These are phyloP conservation scores for Acanthamoeba healyi DNA, from an alignment of 208 protist genomes.

Conservation along the genomic window DNA sequence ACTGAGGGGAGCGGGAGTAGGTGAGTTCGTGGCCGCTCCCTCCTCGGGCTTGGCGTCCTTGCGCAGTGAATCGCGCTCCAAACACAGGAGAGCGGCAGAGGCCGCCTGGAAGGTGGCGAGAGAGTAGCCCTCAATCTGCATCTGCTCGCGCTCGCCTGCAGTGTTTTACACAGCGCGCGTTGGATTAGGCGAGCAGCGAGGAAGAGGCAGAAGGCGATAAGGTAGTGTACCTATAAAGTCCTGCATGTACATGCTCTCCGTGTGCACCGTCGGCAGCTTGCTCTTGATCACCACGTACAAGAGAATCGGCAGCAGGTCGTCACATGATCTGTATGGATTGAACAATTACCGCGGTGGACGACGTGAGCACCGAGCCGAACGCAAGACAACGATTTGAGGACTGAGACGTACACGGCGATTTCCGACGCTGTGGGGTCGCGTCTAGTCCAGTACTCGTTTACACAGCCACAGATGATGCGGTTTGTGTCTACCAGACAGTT, in stretches of 20 bases:
- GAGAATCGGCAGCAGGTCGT: conserved; percentile 57
- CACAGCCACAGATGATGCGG: conserved; percentile 50
- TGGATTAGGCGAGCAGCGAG: background rate
- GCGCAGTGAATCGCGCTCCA: conserved; percentile 43
- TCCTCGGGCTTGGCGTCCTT: background rate
- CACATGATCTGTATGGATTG: conserved; percentile 1
- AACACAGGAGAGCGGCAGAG: conserved; percentile 34
- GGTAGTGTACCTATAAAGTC: conserved; percentile 25
- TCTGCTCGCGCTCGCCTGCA: conserved; percentile 37
- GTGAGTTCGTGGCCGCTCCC: background rate
- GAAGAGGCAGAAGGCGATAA: background rate
- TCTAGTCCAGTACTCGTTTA: conserved; percentile 48
- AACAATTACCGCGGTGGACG: too few relatives aligned
- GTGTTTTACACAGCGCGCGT: background rate
- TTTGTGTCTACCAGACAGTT: conserved; percentile 42
- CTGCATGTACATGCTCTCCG: conserved; percentile 59
- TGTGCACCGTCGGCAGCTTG: background rate
- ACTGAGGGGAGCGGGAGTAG: background rate
- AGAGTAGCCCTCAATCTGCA: conserved; percentile 68
- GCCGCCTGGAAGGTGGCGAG: conserved; percentile 67
- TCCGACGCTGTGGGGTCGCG: background rate
- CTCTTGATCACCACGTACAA: conserved; percentile 58
- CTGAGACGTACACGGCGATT: conserved; percentile 36
- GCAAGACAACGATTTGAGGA: background rate
- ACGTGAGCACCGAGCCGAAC: too few relatives aligned